phyloP scores from a whole-genome alignment of 176 grass and related monocot species.

The Rhynchospora breviuscula region DNA sequence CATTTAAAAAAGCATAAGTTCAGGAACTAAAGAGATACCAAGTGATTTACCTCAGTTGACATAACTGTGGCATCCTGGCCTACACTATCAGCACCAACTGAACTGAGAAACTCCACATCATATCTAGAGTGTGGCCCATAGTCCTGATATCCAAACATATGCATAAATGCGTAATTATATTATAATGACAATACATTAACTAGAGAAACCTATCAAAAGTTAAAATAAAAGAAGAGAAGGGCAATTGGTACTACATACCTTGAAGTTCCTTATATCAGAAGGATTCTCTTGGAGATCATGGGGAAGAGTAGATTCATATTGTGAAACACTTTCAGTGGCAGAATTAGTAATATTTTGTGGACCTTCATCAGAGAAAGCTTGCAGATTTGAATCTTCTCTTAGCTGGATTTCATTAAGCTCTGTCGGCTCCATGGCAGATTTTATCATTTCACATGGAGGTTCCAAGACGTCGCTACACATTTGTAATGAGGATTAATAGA shows the following conservation, averaged over 20 bases:
- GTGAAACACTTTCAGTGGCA: conserved; percentile 8
- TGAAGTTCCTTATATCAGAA: conserved; percentile 24
- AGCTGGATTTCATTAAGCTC: conserved; percentile 7
- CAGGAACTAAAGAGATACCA: background rate
- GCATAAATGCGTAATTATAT: background rate
- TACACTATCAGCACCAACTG: conserved; percentile 32
- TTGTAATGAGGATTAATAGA: background rate
- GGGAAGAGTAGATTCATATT: conserved; percentile 26
- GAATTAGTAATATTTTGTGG: background rate
- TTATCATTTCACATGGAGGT: background rate
- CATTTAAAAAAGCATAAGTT: background rate
- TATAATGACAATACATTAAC: background rate
- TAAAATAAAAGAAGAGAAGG: background rate
- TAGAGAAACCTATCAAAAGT: background rate
- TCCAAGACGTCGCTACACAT: conserved; percentile 14
- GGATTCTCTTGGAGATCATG: conserved; percentile 39
- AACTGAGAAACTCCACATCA: conserved; percentile 39
- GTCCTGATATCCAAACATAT: conserved; percentile 35
- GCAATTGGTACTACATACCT: conserved; percentile 23
- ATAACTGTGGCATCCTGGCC: conserved; percentile 28
- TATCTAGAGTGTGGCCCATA: conserved; percentile 51
- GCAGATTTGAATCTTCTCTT: conserved; percentile 21
- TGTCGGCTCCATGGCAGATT: conserved; percentile 8
- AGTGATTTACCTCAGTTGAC: conserved; percentile 44
- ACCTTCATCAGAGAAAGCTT: background rate